phyloP scores from a whole-genome alignment of 345 rosid genomes.

The Gossypium australe region DNA sequence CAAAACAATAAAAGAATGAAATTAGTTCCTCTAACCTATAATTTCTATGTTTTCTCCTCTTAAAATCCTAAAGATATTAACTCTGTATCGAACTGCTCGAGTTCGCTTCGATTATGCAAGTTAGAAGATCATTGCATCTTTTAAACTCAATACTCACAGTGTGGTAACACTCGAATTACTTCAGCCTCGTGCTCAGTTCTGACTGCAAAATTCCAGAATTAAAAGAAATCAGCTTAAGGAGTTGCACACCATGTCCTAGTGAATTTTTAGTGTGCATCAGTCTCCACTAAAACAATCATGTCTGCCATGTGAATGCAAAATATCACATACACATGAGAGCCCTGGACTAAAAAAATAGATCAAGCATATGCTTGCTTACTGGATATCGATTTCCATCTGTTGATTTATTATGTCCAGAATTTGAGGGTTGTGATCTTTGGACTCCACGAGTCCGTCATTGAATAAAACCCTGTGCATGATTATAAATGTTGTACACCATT shows the following conservation, averaged over 20 bases:
- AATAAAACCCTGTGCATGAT: slow-evolving; percentile 39
- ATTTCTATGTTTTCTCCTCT: background rate
- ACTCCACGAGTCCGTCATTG: slow-evolving; percentile 26
- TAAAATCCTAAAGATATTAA: background rate
- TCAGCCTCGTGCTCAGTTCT: slow-evolving; percentile 11
- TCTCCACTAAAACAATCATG: background rate
- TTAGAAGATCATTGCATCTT: background rate
- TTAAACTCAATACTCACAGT: background rate
- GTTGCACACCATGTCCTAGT: background rate
- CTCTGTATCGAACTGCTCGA: background rate
- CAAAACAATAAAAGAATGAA: slow-evolving; percentile 1
- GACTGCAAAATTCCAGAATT: slow-evolving; percentile 22
- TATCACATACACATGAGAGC: background rate
- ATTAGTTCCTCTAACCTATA: background rate
- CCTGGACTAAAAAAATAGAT: background rate
- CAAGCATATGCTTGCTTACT: slow-evolving; percentile 24
- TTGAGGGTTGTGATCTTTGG: slow-evolving; percentile 22
- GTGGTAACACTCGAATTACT: background rate
- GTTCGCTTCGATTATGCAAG: background rate
- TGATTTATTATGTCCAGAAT: slow-evolving; percentile 19
- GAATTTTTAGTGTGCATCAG: slow-evolving; percentile 23
- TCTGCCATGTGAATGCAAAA: background rate
- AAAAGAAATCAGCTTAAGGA: slow-evolving; percentile 2
- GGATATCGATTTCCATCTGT: slow-evolving; percentile 16
- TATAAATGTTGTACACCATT: slow-evolving; percentile 40